Percentiles rank a stretch among this genome's conserved stretches.
Evolutionary conservation across 177 flowering plant genomes (phyloP).

Genomic region (Vitis hybrid): DNA sequence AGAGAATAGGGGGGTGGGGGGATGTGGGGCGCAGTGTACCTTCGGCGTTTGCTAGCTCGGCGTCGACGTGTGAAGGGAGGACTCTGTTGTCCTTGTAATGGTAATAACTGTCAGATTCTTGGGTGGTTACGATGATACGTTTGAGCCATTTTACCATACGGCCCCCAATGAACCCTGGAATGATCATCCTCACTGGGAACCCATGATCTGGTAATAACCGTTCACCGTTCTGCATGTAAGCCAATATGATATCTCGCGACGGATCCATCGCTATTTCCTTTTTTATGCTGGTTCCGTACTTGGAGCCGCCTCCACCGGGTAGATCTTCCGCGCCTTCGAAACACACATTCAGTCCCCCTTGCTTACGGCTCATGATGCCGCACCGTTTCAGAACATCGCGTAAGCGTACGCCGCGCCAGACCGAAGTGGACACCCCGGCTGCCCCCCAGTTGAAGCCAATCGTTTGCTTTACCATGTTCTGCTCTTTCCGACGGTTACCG

Average conservation of each 20-base stretch:
- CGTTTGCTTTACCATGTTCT: constrained; percentile 83
- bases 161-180: constrained; percentile 95
- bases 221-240: constrained; percentile 97
- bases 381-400: constrained; percentile 62
- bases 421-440: constrained; percentile 77
- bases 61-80: constrained; percentile 88
- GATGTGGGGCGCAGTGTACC: constrained; percentile 37
- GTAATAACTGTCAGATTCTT: constrained; percentile 70
- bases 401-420: constrained; percentile 85
- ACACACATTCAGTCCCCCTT: constrained; percentile 78
- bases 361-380: constrained; percentile 49
- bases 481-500: constrained; percentile 92
- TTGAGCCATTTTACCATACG: constrained; percentile 97
- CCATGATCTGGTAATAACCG: constrained; percentile 82
- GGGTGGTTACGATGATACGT: constrained; percentile 66
- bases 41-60: constrained; percentile 87
- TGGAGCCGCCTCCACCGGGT: constrained; percentile 93
- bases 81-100: constrained; percentile 86
- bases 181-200: constrained; percentile 81
- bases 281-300: constrained; percentile 78
- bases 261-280: constrained; percentile 83
- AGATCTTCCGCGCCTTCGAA: constrained; percentile 94
- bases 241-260: constrained; percentile 72
- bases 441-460: constrained; percentile 99
- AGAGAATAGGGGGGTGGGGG: not conserved